Evolutionary conservation across 176 grass and related monocot species (phyloP), one percentile per base, ranked within the genome.

Genomic region (Aegilops tauschii): DNA sequence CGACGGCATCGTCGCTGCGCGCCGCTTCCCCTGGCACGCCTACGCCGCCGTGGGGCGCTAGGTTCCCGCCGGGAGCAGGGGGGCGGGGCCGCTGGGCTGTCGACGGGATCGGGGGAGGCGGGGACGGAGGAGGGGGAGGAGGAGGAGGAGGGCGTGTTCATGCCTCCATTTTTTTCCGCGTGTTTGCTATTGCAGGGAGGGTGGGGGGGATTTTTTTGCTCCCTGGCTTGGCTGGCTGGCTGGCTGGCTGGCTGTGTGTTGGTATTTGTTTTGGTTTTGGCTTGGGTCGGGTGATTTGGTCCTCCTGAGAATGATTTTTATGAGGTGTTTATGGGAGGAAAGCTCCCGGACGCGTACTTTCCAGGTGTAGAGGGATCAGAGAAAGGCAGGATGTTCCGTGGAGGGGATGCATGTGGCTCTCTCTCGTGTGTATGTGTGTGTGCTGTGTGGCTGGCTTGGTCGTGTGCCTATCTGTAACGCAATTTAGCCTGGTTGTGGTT

Each of bases 1-100:
- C 83, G 93, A 92, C 80, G 93, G 70, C 93, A 94, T 92, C 85
- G 93, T 74, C 80, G 75, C 93, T 84, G 81, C 79, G 68, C 20
- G 86, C 73, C 35, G 35, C 8, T 71, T 1, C 23, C 49, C 78
- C 6, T 7, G 32, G 32, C 36, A 6, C 64, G 27, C 5, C 61
- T 86, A 31, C 16, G 42, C 32, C 32, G 32, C 32, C 32, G 32
- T 34, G 32, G 49, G 30, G 30, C 71, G 23, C 71, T 21, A 77
- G 32, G 31, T 4, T 17, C 18, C 70, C 86, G 44, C 71, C 32
- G 73, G 50, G 82, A 67, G 27, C 25, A 64, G 40, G 18, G 56
- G 31, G 11, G 0, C 3, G 28, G 42, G 68, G 82, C 61, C 47
- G 73, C 67, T 18, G 34, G 61, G 49, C n/a, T 5, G 27, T 63